Evolutionary conservation across 2,329 filamentous ascomycete species (phyloP), one percentile per base, ranked within the genome.

Genomic region (Botrytis aclada): DNA sequence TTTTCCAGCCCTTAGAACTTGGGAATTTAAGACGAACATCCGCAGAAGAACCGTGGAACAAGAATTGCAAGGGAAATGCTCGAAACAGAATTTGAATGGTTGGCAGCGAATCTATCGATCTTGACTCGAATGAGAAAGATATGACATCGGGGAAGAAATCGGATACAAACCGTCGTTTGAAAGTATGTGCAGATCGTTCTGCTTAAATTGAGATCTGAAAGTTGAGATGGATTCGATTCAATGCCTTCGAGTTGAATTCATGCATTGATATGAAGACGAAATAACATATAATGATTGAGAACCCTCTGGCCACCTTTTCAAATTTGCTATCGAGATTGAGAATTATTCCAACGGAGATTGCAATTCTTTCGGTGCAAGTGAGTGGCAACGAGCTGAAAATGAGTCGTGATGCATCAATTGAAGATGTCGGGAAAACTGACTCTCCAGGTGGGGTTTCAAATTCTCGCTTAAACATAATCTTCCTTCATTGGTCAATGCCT

Each of bases 281-380:
- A 69, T 58, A 69, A 69, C 34, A 69, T 69, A 69, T 56, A 41
- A 69, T 56, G 34, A 41, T 56, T 9, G 51, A 69, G 65, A 41
- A 20, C 22, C 65, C 65, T 69, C 47, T 54, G 37, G 47, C 34
- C 37, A 56, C 29, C 10, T 43, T 16, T 56, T 56, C 25, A 58
- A 56, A 69, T 69, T 67, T 43, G 47, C 47, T 51, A 69, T 56
- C 47, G 47, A n/a, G 29, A 43, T 51, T 32, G 32, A 16, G 37
- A 32, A 58, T 56, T 1, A 56, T 69, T 32, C 10, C 14, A 69
- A 58, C 34, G 65, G 65, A 56, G 65, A 69, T 69, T 69, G 65
- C 65, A 47, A 56, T 43, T 69, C 47, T 41, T 39, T 67, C 10
- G 22, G 16, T 54, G 25, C 37, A 54, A 39, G 64, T 54, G 29